phyloP scores from a whole-genome alignment of 768 basidiomycete species.

The Rhizopogon vesiculosus region DNA sequence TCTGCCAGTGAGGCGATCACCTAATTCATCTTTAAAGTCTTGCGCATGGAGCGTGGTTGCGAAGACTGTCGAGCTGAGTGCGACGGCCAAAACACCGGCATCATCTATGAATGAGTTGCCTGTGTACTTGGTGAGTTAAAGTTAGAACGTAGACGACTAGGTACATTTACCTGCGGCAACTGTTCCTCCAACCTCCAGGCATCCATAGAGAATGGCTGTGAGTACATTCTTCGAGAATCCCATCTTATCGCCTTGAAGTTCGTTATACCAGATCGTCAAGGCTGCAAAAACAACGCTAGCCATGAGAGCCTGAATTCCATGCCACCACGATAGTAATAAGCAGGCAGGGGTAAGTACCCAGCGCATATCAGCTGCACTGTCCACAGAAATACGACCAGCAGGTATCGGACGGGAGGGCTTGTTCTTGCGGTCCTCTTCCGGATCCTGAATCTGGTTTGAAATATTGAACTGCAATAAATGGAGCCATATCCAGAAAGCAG shows the following conservation, averaged over 20 bases:
- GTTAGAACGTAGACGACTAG: not conserved
- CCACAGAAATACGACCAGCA: constrained; percentile 32
- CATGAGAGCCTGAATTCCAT: constrained; percentile 27
- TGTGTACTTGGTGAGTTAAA: constrained; percentile 11
- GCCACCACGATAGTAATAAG: constrained; percentile 23
- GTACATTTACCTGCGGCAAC: constrained; percentile 29
- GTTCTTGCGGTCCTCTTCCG: constrained; percentile 36
- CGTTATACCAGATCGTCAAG: constrained; percentile 34
- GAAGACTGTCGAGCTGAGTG: constrained; percentile 33
- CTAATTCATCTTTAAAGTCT: constrained; percentile 43
- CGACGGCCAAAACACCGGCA: constrained; percentile 26
- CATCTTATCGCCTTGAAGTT: constrained; percentile 31
- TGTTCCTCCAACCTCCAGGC: constrained; percentile 33
- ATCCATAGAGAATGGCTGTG: constrained; percentile 34
- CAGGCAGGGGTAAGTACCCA: constrained; percentile 30
- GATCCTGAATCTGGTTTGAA: constrained; percentile 33
- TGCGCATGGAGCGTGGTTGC: constrained; percentile 45
- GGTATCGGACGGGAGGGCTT: constrained; percentile 40
- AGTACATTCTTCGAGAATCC: constrained; percentile 35
- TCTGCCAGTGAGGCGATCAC: constrained; percentile 35
- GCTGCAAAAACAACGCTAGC: constrained; percentile 26
- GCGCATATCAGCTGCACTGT: constrained; percentile 28
- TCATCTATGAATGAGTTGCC: constrained; percentile 18
- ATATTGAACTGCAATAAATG: constrained; percentile 36
- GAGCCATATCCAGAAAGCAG: constrained; percentile 37